Conservation (phyloP, 2,329 filamentous ascomycete genomes). For the Tolypocladium sp. region DNA sequence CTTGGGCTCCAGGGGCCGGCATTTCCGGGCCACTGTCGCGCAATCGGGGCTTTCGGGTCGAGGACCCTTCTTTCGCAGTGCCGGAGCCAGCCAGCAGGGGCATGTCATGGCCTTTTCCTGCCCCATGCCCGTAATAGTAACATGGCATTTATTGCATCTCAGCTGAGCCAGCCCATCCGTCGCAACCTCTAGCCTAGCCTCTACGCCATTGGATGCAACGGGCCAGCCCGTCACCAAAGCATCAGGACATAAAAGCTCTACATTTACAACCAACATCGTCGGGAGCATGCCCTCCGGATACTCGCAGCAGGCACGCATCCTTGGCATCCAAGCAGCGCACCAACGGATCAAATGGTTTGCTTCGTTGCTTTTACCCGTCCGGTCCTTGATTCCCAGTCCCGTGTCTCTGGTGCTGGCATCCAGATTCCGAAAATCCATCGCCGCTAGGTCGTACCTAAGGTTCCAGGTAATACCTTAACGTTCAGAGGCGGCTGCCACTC, state of each 20-base stretch:
- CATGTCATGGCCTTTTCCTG: neutral
- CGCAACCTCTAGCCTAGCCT: neutral
- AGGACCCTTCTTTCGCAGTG: neutral
- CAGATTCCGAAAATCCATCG: neutral
- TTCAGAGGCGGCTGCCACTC: neutral
- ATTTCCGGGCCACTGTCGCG: neutral
- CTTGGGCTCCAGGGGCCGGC: neutral
- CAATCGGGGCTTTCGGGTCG: neutral
- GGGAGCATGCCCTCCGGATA: too few relatives aligned
- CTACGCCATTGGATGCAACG: neutral
- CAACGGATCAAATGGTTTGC: neutral
- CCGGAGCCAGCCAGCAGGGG: neutral
- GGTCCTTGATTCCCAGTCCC: too few relatives aligned
- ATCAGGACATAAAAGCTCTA: neutral
- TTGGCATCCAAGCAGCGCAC: neutral
- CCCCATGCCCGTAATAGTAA: neutral
- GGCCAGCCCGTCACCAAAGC: neutral
- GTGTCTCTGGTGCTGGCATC: too few relatives aligned
- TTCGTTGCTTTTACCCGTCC: neutral
- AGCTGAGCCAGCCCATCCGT: neutral
- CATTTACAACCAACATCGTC: too few relatives aligned
- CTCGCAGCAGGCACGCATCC: too few relatives aligned
- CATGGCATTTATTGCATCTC: neutral
- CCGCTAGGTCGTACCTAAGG: too few relatives aligned
- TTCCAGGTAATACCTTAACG: too few relatives aligned